A percentile compares a stretch with the other conserved stretches of the same genome.
Evolutionary conservation across 352 stramenopile genomes (phyloP).

Genomic region (Pythium guiyangense): DNA sequence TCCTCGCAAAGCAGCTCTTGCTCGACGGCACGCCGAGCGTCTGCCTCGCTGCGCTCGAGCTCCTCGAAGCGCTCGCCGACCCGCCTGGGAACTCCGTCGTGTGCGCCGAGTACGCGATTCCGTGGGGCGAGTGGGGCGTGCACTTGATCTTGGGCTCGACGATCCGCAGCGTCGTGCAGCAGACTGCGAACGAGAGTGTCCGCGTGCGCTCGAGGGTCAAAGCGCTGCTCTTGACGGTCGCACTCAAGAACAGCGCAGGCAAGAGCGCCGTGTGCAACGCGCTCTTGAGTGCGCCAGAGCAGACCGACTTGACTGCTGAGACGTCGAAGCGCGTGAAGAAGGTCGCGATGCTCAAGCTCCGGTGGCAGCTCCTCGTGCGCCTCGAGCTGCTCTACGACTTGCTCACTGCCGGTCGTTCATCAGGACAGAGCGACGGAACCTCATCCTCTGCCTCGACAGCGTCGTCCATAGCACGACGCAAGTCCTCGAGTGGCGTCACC

Average conservation of each 20-base stretch:
- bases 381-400: conserved; percentile 65
- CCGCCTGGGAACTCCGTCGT: conserved; percentile 19
- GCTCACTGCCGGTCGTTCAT: conserved; percentile 14
- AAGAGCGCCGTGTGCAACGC: conserved; percentile 69
- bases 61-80: conserved; percentile 53
- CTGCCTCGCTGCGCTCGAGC: conserved; percentile 45
- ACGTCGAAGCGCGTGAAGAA: conserved; percentile 30
- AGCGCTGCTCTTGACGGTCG: conserved; percentile 37
- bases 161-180: conserved; percentile 67
- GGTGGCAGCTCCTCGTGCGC: conserved; percentile 57
- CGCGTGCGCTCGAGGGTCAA: conserved; percentile 53
- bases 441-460: no score
- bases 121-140: conserved; percentile 77
- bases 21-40: conserved; percentile 41
- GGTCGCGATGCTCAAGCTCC: conserved; percentile 43
- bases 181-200: conserved; percentile 58
- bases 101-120: conserved; percentile 42
- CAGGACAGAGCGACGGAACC: not conserved
- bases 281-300: conserved; percentile 63
- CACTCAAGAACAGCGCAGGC: conserved; percentile 38
- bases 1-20: conserved; percentile 64
- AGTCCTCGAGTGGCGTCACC: conserved; percentile 20
- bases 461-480: conserved; percentile 14
- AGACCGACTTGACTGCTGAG: conserved; percentile 33
- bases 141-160: conserved; percentile 73